Base-by-base conservation (phyloP, 306 rosid genomes). In the Inga oerstediana region DNA sequence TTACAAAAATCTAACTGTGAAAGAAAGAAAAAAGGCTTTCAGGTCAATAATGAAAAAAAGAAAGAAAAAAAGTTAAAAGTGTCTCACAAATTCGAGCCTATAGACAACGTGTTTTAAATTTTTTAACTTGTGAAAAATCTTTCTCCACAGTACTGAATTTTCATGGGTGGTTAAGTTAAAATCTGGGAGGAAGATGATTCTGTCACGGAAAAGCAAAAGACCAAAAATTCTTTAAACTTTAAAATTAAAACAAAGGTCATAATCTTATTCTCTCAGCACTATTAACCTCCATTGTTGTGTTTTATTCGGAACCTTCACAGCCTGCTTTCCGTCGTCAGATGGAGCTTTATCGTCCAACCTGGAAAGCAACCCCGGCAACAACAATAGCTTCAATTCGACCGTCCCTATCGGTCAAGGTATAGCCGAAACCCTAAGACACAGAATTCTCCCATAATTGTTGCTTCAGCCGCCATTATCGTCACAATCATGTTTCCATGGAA, bases 401-500 rank as follows among this genome's bases (percentile, higher is more conserved):
- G 48, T 62, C 35, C 16, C 66, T 41, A 12, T 76, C 35, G 35
- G 43, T 45, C 19, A 15, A 24, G 10, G 69, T 35, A 58, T 74
- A 64, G 22, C 30, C 32, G 24, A 37, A 81, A 83, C 85, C 88
- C 85, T 87, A 86, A 77, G 72, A 45, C 12, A 3, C 35, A 3
- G n/a, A 73, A 35, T 16, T 15, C 14, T 37, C 27, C 8, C 14
- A 34, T 49, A 32, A 56, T 62, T 77, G 30, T 34, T n/a, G 19
- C 64, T 62, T 56, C 72, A 45, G 73, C 41, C 73, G 75, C 48
- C 73, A 30, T 72, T 34, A 52, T 30, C 41, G 3, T 7, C 74
- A 20, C 80, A 82, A 81, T 83, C 86, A 96, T 96, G 97, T 93
- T 91, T 76, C 78, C 91, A 27, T 96, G 99, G 98, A 93, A 92